Evolutionary conservation across 495 filamentous ascomycete species (phyloP), one percentile per base, ranked within the genome.

Genomic region (Neurospora tetrasperma): DNA sequence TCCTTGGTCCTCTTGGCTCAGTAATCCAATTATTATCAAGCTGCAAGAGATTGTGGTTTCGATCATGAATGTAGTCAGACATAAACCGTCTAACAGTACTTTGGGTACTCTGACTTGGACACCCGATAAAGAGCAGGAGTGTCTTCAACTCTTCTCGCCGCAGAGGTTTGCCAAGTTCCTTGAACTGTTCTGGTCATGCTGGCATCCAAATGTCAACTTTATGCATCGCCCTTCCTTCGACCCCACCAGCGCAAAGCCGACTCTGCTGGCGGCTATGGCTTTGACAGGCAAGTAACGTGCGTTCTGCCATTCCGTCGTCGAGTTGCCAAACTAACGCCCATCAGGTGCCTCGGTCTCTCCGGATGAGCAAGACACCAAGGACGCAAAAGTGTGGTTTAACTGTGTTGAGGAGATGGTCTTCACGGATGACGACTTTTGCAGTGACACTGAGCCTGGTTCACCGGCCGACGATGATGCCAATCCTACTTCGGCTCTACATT

Each of bases 321-420:
- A 5, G 38, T 14, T 14, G 6, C 44, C 71, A 71, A 35, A 78
- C 62, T 5, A 20, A 20, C 2, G 5, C 62, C 40, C 39, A 38
- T 16, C 27, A 80, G 78, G 78, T 3, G 78, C 78, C 11, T 79
- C 77, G 35, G 76, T 80, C n/a, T 80, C 78, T 2, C 78, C 78
- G 12, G 78, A 80, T 44, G 42, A 72, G 4, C 62, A 59, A 23
- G 78, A 80, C 70, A 76, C 73, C 74, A 73, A 74, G n/a, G 78
- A 80, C 11, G 78, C 78, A 14, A 72, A 44, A 23, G 71, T 75
- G 72, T 80, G 77, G 78, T 76, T 80, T 48, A 79, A 79, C 74
- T 79, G 76, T 41, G 78, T 80, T 38, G 78, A 80, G 27, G 78
- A 80, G 70, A 79, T 80, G 77, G 78, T 77, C 10, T 80, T 80